Base-by-base conservation (phyloP, 2,329 filamentous ascomycete species). In the Beauveria medogensis region DNA sequence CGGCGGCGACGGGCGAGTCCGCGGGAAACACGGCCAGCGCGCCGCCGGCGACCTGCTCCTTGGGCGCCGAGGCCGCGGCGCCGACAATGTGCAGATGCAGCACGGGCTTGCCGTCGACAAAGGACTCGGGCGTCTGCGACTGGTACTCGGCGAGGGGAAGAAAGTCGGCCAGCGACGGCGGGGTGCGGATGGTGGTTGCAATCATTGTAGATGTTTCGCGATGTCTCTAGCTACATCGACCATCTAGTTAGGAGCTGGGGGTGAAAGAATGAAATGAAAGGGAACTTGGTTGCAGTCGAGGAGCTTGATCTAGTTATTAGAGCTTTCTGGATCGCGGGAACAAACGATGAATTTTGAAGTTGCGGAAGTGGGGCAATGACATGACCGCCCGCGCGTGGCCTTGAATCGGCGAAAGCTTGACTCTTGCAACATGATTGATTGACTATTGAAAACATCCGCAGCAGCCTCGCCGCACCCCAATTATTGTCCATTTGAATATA, bases 71-170 rank as follows among this genome's bases (percentile, higher is more conserved):
- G 3, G 87, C 82, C 44, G 82, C 85, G 60, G 84, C 79, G 62
- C 78, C 76, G 14, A 77, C 66, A 44, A 81, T 78, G 67, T 87
- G 83, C 66, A 82, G 83, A 73, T 92, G 84, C 3, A 92, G 80
- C 48, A 92, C 81, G 1, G 89, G 85, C 69, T 88, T 90, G 30
- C 83, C 84, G 66, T 81, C 83, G 67, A 86, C 87, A 74, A 92
- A 93, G 47, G 83, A 87, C 62, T 80, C 78, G 1, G 90, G 90
- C 1, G 90, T 93, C 68, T 86, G 84, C 57, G 85, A 78, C 71
- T 91, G 83, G 70, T 91, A 89, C 63, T 90, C 85, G 62, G 80
- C 77, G 51, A 92, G 80, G 5, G 82, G 77, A 40, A 81, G 85
- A 73, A 85, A 92, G 69, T 86, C 82, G 41, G 77, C 77, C 16